These are phyloP conservation scores for Oryza longistaminata DNA, from an alignment of 176 grass and related monocot genomes.

Conservation along the genomic window DNA sequence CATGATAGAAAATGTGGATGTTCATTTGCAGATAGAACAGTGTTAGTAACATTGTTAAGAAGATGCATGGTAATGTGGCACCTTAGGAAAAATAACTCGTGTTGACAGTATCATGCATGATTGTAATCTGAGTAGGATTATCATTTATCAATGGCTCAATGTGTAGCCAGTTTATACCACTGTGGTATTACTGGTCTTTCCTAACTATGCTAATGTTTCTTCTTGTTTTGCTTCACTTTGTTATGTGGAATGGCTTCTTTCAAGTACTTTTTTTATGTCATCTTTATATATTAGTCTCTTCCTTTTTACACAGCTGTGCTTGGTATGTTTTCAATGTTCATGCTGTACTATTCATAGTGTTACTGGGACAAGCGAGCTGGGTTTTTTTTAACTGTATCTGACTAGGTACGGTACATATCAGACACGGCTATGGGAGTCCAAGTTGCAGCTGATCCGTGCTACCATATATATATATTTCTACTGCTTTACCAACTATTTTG, in stretches of 20 bases:
- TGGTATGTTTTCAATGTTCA: background rate
- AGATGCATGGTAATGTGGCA: background rate
- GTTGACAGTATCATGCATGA: background rate
- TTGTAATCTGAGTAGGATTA: background rate
- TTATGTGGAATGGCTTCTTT: background rate
- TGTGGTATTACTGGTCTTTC: background rate
- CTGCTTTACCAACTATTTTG: no score
- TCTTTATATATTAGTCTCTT: background rate
- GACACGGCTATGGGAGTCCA: no score
- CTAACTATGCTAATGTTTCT: background rate
- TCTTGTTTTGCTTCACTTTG: conserved; percentile 10
- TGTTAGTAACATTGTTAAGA: background rate
- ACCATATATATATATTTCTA: no score
- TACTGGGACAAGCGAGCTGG: no score
- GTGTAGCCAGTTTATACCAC: background rate
- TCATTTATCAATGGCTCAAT: conserved; percentile 1
- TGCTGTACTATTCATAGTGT: background rate
- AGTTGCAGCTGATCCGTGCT: no score
- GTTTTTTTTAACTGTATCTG: no score
- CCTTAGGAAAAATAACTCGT: background rate
- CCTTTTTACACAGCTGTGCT: background rate
- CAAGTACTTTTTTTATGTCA: background rate
- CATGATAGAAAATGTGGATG: conserved; percentile 1
- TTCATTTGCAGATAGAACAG: conserved; percentile 2
- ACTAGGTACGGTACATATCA: no score